These are phyloP conservation scores for Sonneratia alba DNA, from an alignment of 345 rosid genomes.

Conservation along the genomic window DNA sequence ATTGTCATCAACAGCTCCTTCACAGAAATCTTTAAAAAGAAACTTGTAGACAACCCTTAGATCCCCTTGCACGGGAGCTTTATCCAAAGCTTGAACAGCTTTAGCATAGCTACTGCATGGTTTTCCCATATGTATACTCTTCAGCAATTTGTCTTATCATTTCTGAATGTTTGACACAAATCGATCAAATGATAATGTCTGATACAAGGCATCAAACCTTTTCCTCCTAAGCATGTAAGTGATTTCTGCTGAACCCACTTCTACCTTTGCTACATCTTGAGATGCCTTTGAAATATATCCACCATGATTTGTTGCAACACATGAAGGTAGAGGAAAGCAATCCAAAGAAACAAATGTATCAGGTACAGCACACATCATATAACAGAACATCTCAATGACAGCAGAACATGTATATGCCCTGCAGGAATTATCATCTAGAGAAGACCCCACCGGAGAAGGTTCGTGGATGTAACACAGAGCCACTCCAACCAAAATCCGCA, in stretches of 20 bases:
- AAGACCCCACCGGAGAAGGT: constrained; percentile 90
- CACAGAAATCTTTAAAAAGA: constrained; percentile 74
- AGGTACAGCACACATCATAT: constrained; percentile 79
- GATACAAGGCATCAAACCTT: constrained; percentile 63
- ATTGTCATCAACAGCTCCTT: constrained; percentile 57
- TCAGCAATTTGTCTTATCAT: constrained; percentile 65
- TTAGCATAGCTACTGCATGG: constrained; percentile 65
- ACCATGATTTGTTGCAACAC: constrained; percentile 59
- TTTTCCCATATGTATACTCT: constrained; percentile 60
- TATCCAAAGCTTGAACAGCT: constrained; percentile 87
- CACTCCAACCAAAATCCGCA: constrained; percentile 57
- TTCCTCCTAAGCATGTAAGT: constrained; percentile 46
- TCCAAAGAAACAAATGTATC: constrained; percentile 93
- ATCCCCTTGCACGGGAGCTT: constrained; percentile 75
- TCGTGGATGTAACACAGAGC: constrained; percentile 75
- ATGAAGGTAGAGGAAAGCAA: constrained; percentile 85
- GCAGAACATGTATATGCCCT: constrained; percentile 90
- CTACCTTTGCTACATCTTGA: constrained; percentile 57
- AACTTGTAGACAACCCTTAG: constrained; percentile 45
- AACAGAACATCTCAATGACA: constrained; percentile 80
- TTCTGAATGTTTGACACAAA: constrained; percentile 65
- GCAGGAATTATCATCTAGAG: constrained; percentile 91
- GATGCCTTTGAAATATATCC: constrained; percentile 55
- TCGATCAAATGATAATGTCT: constrained; percentile 58
- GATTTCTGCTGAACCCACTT: constrained; percentile 39